Conservation (phyloP, 345 rosid species). For the Punica granatum region DNA sequence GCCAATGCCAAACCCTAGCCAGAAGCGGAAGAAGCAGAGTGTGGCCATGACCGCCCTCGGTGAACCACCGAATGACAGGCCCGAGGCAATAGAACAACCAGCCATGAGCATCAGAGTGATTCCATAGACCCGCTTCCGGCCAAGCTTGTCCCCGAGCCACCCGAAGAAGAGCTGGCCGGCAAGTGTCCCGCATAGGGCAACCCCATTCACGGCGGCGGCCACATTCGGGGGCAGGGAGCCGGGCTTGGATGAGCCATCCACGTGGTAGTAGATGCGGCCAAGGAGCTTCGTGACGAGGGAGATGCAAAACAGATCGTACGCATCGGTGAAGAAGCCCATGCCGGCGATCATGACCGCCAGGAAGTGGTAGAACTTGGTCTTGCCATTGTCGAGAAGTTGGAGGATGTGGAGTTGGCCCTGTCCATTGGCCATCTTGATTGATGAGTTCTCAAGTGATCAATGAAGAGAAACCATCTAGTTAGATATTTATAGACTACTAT, state of each 20-base stretch:
- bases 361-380: conserved; percentile 12
- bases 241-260: conserved; percentile 6
- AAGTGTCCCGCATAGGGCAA: conserved; percentile 11
- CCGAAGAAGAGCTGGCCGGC: conserved; percentile 17
- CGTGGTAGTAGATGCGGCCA: conserved; percentile 13
- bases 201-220: conserved; percentile 11
- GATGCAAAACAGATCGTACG: conserved; percentile 14
- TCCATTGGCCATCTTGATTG: not conserved
- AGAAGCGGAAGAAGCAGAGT: conserved; percentile 18
- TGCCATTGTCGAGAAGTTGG: conserved; percentile 5
- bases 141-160: conserved; percentile 15
- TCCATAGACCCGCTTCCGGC: conserved; percentile 14
- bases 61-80: conserved; percentile 7
- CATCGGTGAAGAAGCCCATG: conserved; percentile 18
- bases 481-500: too few relatives aligned
- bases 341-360: conserved; percentile 12
- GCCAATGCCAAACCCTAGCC: conserved; percentile 15
- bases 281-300: conserved; percentile 14
- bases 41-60: conserved; percentile 10
- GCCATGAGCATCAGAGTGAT: conserved; percentile 15
- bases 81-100: conserved; percentile 9
- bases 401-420: conserved; percentile 6
- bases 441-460: not conserved
- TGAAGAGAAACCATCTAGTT: not conserved
- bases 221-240: conserved; percentile 11